Base-by-base conservation (phyloP, 805 yeast genomes). In the Yarrowia keelungensis region DNA sequence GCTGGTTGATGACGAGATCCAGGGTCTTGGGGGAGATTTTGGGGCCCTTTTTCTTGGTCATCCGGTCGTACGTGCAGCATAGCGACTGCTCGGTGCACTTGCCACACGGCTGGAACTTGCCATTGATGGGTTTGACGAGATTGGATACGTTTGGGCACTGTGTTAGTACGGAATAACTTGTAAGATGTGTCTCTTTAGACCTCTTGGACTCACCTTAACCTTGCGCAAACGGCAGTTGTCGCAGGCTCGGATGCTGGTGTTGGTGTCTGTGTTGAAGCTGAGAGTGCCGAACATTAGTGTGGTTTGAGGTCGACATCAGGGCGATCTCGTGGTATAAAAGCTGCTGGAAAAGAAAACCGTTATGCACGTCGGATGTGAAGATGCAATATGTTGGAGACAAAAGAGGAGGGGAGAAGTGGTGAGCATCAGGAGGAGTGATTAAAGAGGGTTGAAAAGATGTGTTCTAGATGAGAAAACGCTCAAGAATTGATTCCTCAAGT, bases 11-110 rank as follows among this genome's bases (percentile, higher is more conserved):
- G 8, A 53, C 58, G 16, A 53, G 58, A 53, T 53, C 58, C 1
- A 53, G 43, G 12, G 58, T 53, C 43, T 38, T 53, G 10, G 58
- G 58, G n/a, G 58, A 53, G 58, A 53, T 38, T 19, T 53, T 53
- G 16, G 58, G 58, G 12, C 58, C 58, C 32, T 53, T 53, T 5
- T 53, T 53, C 16, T 53, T 53, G 10, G 58, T n/a, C 58, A 38
- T 36, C 3, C 58, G 43, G 14, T 53, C 43, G n/a, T 53, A 53
- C 7, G 58, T 53, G 16, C 58, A 53, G 8, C 32, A 19, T 3
- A 53, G 58, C 12, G 43, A 32, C 43, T 53, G 58, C 16, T 53
- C 58, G 5, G 43, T 12, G 43, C 58, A 53, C 16, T 53, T 53
- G 3, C 16, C 43, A 19, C 58, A 53, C n/a, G 58, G 43, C 42